Conservation (phyloP, 768 basidiomycete species). For the Russula lepida region DNA sequence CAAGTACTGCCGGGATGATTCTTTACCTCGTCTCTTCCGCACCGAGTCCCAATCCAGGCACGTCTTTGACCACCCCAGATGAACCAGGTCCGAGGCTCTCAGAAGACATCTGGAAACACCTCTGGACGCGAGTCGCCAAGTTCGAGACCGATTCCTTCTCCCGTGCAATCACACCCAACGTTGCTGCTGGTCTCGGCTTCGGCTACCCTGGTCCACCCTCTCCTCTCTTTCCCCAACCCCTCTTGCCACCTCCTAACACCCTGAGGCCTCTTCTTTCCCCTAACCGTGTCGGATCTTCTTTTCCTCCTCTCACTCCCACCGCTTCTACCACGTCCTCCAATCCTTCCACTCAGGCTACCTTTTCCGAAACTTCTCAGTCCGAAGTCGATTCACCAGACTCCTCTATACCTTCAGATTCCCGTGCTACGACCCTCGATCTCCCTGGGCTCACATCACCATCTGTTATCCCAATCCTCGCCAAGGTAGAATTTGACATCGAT, state of each 20-base stretch:
- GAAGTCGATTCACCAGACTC: conserved; percentile 26
- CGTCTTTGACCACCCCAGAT: conserved; percentile 27
- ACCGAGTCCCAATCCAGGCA: conserved; percentile 14
- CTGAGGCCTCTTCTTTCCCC: conserved; percentile 39
- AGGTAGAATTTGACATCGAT: conserved; percentile 94
- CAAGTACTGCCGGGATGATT: conserved; percentile 73
- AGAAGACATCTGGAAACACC: conserved; percentile 78
- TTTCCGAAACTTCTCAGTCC: conserved; percentile 16
- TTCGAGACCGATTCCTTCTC: conserved; percentile 43
- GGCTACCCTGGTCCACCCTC: conserved; percentile 7
- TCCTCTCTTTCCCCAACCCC: conserved; percentile 5
- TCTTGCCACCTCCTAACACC: conserved; percentile 24
- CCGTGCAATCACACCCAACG: conserved; percentile 32
- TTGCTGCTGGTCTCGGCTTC: conserved; percentile 38
- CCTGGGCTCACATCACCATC: conserved; percentile 58
- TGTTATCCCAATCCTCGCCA: conserved; percentile 79
- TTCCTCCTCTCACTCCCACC: conserved; percentile 29
- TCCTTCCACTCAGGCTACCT: conserved; percentile 31
- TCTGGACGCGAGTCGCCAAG: conserved; percentile 70
- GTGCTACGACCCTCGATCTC: conserved; percentile 47
- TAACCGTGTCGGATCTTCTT: conserved; percentile 26
- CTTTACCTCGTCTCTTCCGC: conserved; percentile 63
- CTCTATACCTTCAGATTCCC: conserved; percentile 29
- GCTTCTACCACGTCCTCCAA: conserved; percentile 47
- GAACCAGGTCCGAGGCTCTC: conserved; percentile 73